Conservation (phyloP, 2,329 filamentous ascomycete species). For the Verticillium tricorpus region DNA sequence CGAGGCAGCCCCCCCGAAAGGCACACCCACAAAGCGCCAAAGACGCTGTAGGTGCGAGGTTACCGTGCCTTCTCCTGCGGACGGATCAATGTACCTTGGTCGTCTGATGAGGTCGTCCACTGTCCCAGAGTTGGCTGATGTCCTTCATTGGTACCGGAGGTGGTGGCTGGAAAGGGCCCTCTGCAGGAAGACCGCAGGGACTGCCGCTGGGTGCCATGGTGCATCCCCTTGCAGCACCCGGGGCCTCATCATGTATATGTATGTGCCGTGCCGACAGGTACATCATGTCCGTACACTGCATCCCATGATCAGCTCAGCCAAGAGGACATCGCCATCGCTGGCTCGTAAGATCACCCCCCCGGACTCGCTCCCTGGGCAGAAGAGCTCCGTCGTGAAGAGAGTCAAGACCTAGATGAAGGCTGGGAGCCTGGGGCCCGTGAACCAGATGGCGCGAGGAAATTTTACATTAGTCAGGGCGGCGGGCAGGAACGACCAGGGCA, state of each 20-base stretch:
- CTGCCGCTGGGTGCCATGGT: not conserved
- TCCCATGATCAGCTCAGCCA: not conserved
- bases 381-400: no score
- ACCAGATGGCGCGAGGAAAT: slow-evolving; percentile 6
- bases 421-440: not conserved
- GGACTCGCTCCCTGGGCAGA: not conserved
- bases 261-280: not conserved
- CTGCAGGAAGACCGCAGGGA: not conserved
- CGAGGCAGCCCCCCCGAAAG: not conserved
- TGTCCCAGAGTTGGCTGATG: not conserved
- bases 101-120: not conserved
- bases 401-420: no score
- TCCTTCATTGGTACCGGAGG: not conserved
- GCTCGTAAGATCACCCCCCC: not conserved
- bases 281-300: not conserved
- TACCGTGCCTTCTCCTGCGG: not conserved
- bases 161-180: not conserved
- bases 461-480: slow-evolving; percentile 13
- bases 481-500: slow-evolving; percentile 5
- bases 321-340: not conserved
- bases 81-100: not conserved
- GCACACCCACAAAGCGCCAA: not conserved
- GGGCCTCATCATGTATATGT: not conserved
- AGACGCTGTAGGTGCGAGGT: not conserved
- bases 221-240: not conserved